Conservation (phyloP, 768 basidiomycete species). For the Pulveroboletus sp. region DNA sequence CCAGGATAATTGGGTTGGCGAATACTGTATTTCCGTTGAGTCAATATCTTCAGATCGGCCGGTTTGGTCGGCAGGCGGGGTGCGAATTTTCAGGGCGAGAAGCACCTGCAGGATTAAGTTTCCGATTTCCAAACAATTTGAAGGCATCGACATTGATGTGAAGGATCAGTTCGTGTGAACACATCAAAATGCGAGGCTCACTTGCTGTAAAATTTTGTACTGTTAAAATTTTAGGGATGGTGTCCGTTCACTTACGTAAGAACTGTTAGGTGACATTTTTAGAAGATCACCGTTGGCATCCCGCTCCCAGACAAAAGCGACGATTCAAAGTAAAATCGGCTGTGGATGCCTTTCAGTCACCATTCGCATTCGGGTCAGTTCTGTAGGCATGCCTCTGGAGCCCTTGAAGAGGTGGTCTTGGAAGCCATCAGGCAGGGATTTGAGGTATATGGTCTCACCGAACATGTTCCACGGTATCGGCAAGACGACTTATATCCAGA, state of each 20-base stretch:
- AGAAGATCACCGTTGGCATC: neutral
- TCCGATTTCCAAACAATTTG: conserved; percentile 30
- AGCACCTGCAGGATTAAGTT: conserved; percentile 26
- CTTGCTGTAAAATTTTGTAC: conserved; percentile 1
- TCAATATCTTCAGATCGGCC: conserved; percentile 3
- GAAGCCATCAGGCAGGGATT: conserved; percentile 81
- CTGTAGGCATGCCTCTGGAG: conserved; percentile 83
- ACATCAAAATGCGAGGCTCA: conserved; percentile 25
- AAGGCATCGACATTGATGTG: conserved; percentile 17
- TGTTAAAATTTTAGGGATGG: neutral
- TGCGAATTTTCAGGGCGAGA: conserved; percentile 28
- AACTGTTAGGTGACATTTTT: neutral
- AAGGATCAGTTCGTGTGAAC: conserved; percentile 10
- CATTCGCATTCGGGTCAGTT: conserved; percentile 94
- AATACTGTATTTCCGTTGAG: neutral
- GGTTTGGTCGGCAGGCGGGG: conserved; percentile 12
- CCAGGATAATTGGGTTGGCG: neutral
- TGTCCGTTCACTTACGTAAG: conserved; percentile 21
- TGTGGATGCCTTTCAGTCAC: conserved; percentile 65
- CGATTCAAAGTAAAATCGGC: neutral
- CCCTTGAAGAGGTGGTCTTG: conserved; percentile 73
- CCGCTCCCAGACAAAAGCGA: neutral
- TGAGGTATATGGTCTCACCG: conserved; percentile 78
- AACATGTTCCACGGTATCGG: conserved; percentile 91
- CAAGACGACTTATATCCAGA: conserved; percentile 85